phyloP scores from a whole-genome alignment of 345 rosid species.

The Brassica rapa region DNA sequence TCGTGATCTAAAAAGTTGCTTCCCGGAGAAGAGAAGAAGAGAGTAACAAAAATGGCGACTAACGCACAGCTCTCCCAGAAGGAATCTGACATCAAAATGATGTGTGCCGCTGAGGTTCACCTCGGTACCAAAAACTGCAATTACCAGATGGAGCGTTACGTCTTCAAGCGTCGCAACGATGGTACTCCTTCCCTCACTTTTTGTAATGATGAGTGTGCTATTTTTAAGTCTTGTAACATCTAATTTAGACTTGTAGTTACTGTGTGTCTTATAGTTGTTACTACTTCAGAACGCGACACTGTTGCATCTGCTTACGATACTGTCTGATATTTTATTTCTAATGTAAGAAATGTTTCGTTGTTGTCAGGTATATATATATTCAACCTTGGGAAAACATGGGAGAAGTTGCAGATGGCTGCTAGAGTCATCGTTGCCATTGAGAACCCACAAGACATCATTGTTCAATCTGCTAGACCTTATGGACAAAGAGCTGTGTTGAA shows the following conservation, averaged over 20 bases:
- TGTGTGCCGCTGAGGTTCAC: conserved; percentile 81
- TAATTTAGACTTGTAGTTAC: not conserved
- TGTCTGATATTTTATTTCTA: not conserved
- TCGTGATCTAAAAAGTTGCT: not conserved
- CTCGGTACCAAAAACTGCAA: conserved; percentile 56
- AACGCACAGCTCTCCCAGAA: conserved; percentile 52
- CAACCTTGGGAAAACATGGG: not conserved
- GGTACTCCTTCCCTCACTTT: not conserved
- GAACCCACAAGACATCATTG: conserved; percentile 6
- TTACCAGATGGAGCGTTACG: conserved; percentile 1
- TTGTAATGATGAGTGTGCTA: not conserved
- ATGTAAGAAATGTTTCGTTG: not conserved
- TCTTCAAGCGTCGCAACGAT: not conserved
- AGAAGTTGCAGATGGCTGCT: not conserved
- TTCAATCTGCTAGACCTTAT: not conserved
- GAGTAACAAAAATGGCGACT: conserved; percentile 25
- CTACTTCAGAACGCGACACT: not conserved
- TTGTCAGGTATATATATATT: not conserved
- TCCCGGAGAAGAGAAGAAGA: conserved; percentile 13
- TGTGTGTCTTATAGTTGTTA: not conserved
- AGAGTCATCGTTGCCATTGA: not conserved
- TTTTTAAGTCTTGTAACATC: not conserved
- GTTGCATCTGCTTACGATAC: not conserved
- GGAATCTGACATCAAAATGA: conserved; percentile 73
- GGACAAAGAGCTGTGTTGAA: not conserved